Evolutionary conservation across 2,329 filamentous ascomycete genomes (phyloP).

Genomic region (Pseudocercospora cruenta): DNA sequence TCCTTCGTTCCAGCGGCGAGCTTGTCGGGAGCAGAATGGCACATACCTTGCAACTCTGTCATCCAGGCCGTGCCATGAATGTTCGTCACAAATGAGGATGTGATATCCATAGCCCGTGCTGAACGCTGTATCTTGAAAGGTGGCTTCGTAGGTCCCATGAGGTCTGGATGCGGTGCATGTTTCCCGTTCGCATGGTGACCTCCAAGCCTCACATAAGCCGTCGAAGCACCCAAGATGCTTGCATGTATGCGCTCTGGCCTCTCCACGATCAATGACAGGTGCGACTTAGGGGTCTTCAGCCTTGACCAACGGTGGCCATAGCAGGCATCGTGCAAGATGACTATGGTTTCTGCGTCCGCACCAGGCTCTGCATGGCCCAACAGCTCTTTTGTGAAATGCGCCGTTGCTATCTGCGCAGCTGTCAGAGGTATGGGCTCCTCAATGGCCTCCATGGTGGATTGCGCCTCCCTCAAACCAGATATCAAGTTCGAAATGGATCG

Average conservation of each 20-base stretch:
- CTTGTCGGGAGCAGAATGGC: conserved; percentile 75
- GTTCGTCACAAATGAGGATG: conserved; percentile 78
- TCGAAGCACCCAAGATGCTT: conserved; percentile 76
- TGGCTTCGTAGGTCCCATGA: conserved; percentile 59
- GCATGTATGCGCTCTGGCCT: conserved; percentile 89
- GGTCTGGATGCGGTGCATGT: conserved; percentile 67
- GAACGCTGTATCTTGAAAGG: conserved; percentile 86
- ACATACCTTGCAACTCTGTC: conserved; percentile 86
- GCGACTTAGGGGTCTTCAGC: conserved; percentile 72
- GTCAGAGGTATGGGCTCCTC: conserved; percentile 38
- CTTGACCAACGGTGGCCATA: conserved; percentile 92
- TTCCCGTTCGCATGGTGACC: conserved; percentile 73
- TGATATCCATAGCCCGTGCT: conserved; percentile 69
- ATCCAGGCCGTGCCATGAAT: conserved; percentile 94
- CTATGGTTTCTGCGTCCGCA: conserved; percentile 64
- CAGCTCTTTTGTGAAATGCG: conserved; percentile 72
- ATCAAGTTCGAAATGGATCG: conserved; percentile 40
- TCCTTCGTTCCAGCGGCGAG: conserved; percentile 79
- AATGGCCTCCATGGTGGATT: conserved; percentile 39
- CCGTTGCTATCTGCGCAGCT: conserved; percentile 39
- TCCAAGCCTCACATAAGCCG: conserved; percentile 89
- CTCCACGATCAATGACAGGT: conserved; percentile 83
- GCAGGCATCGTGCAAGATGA: conserved; percentile 89
- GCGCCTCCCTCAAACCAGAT: conserved; percentile 38
- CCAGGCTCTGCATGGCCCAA: conserved; percentile 59